phyloP scores from a whole-genome alignment of 306 rosid species.

The Rosa chinensis region DNA sequence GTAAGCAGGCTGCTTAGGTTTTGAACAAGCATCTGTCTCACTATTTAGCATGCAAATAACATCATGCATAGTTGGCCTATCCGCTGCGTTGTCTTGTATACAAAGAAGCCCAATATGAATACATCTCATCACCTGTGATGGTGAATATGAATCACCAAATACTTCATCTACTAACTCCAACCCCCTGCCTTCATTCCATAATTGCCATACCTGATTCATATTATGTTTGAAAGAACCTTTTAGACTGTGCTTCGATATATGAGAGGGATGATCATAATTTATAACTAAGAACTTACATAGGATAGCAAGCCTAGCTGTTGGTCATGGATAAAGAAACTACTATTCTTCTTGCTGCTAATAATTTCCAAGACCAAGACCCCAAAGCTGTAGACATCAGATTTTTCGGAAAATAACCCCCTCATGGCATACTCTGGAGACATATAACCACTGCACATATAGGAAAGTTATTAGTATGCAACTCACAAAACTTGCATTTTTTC shows the following conservation, averaged over 20 bases:
- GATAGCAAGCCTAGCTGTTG: slow-evolving; percentile 20
- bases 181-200: slow-evolving; percentile 24
- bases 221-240: no score
- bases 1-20: slow-evolving; percentile 21
- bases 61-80: slow-evolving; percentile 25
- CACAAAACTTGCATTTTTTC: slow-evolving; percentile 9
- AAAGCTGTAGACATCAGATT: no score
- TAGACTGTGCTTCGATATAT: no score
- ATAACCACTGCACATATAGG: no score
- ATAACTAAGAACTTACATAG: slow-evolving; percentile 25
- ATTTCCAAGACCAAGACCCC: no score
- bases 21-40: slow-evolving; percentile 7
- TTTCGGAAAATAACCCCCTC: no score
- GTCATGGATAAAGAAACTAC: neutral
- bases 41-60: slow-evolving; percentile 8
- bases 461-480: no score
- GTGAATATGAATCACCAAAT: neutral
- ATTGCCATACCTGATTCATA: slow-evolving; percentile 10
- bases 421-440: no score
- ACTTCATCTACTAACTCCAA: neutral
- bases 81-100: slow-evolving; percentile 16
- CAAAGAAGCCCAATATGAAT: slow-evolving; percentile 25
- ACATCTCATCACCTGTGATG: slow-evolving; percentile 15
- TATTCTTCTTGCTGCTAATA: no score
- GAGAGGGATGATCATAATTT: no score